Evolutionary conservation across 1,284 basidiomycete species (phyloP), one percentile per base, ranked within the genome.

Genomic region (Malassezia vespertilionis): DNA sequence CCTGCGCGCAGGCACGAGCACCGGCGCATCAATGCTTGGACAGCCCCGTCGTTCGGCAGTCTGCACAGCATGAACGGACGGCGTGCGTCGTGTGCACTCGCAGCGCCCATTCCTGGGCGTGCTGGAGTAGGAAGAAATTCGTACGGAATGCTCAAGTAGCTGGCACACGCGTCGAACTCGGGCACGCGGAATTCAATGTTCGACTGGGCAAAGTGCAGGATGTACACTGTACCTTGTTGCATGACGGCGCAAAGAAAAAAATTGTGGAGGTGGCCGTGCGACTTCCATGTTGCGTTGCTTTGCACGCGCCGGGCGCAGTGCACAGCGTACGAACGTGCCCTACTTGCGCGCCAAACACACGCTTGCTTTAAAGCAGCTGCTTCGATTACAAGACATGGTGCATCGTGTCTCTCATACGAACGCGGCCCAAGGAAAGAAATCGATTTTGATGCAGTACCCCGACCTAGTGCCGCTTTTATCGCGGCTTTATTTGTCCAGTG

Each of bases 1-100:
- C 71, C 58, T 34, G 63, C 89, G 83, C 83, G 86, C 63, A 96
- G 77, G 35, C 89, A 72, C 31, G 91, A 82, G 58, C 86, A 86
- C 57, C 91, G 75, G 53, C 77, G 75, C 0, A 85, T 81, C 17
- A 97, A 74, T n/a, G 78, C 69, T 44, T 75, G 72, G 0, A 83
- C 86, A 54, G 90, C 80, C 33, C 82, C 79, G 34, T 68, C 63
- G 42, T 39, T 44, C 21, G 63, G 56, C 18, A 68, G 48, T 21
- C 58, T 50, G 21, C 57, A 60, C 11, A 65, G 52, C 24, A 52
- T 46, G 28, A 60, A 66, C 1, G 60, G 60, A 22, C 61, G 55
- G 34, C 47, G 44, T 33, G 53, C 37, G 23, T 63, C 58, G n/a
- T n/a, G n/a, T n/a, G n/a, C n/a, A n/a, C n/a, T n/a, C n/a, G n/a